phyloP scores from a whole-genome alignment of 2,329 filamentous ascomycete genomes.

The Penicillium sp. region DNA sequence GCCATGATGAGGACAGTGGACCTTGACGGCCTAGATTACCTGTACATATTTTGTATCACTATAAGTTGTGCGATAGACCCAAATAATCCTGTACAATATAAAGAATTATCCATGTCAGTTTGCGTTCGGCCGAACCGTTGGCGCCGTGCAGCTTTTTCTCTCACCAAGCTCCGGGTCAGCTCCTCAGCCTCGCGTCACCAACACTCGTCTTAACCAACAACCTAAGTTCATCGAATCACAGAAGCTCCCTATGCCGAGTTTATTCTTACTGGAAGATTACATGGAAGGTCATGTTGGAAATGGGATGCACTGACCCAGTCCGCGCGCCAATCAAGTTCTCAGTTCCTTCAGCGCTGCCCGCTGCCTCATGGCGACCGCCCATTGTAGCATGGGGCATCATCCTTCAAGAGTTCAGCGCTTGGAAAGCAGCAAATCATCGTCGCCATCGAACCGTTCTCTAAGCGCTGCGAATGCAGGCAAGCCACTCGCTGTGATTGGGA shows the following conservation, averaged over 20 bases:
- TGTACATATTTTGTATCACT: conserved; percentile 25
- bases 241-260: not conserved
- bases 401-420: conserved; percentile 18
- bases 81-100: conserved; percentile 8
- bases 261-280: conserved; percentile 2
- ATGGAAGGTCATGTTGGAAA: not conserved
- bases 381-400: conserved; percentile 8
- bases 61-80: conserved; percentile 14
- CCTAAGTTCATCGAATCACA: not conserved
- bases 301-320: not conserved
- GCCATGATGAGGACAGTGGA: conserved; percentile 36
- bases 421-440: conserved; percentile 17
- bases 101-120: not conserved
- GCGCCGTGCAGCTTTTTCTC: not conserved
- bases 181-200: conserved; percentile 2
- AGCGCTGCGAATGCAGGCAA: conserved; percentile 24
- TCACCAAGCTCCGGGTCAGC: not conserved
- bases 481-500: conserved; percentile 21
- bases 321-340: not conserved
- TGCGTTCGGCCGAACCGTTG: not conserved
- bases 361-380: not conserved
- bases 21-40: conserved; percentile 14
- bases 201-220: not conserved
- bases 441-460: conserved; percentile 11
- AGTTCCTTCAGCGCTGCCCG: not conserved